phyloP scores from a whole-genome alignment of 192 early-diverging fungal species.

The Backusella westeae region DNA sequence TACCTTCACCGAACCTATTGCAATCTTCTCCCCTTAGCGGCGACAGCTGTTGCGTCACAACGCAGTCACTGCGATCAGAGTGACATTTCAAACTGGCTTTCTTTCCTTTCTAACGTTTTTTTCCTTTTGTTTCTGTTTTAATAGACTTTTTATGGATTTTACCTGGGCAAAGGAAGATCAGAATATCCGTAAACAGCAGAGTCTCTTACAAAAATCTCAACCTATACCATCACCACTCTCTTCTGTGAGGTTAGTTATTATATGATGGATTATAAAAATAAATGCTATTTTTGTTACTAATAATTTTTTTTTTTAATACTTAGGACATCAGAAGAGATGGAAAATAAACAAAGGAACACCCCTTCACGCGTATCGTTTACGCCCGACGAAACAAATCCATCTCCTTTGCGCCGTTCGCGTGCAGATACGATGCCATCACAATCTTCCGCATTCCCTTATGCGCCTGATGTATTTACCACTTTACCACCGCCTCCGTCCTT shows the following conservation, averaged over 20 bases:
- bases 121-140: constrained; percentile 2
- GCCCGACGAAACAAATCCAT: background rate
- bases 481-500: background rate
- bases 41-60: background rate
- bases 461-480: constrained; percentile 15
- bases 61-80: background rate
- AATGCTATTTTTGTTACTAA: background rate
- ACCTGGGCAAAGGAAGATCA: constrained; percentile 12
- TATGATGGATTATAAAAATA: background rate
- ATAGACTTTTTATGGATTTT: constrained; percentile 16
- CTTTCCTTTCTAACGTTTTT: background rate
- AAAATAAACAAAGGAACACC: constrained; percentile 1
- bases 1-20: background rate
- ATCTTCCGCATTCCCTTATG: constrained; percentile 26
- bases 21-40: background rate
- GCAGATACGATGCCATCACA: constrained; percentile 34
- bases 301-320: background rate
- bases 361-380: constrained; percentile 9
- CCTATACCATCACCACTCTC: constrained; percentile 3
- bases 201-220: background rate
- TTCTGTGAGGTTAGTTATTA: background rate
- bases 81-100: constrained; percentile 7
- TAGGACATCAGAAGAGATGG: background rate
- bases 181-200: constrained; percentile 18
- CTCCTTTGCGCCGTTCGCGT: constrained; percentile 21